phyloP scores from a whole-genome alignment of 345 rosid species.

The Euphorbia tirucalli region DNA sequence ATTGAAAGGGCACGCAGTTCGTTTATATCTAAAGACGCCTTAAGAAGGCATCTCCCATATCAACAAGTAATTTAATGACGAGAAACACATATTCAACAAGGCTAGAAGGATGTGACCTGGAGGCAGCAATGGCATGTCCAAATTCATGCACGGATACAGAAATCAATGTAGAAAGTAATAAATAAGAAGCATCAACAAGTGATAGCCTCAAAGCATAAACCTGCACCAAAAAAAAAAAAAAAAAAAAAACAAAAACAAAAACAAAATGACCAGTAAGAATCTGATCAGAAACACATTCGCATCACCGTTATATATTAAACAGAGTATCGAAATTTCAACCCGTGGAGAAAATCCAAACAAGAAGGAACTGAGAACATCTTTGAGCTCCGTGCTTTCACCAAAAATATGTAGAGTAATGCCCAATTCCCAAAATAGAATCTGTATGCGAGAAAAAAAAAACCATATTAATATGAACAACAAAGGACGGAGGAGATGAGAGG shows the following conservation, averaged over 20 bases:
- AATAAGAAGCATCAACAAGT: conserved; percentile 41
- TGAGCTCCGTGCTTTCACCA: conserved; percentile 5
- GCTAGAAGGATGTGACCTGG: conserved; percentile 47
- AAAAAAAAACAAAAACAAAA: neutral
- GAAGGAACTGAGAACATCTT: conserved; percentile 8
- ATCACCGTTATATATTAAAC: neutral
- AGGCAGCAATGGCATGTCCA: conserved; percentile 90
- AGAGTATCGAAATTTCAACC: conserved; percentile 1
- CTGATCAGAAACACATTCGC: neutral
- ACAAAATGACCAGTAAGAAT: neutral
- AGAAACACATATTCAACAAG: neutral
- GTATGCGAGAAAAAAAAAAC: conserved; percentile 9
- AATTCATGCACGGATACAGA: conserved; percentile 77
- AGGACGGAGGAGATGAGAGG: neutral
- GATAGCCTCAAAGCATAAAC: conserved; percentile 45
- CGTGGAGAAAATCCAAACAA: conserved; percentile 26
- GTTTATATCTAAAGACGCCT: neutral
- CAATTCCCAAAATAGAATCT: conserved; percentile 38
- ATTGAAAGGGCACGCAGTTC: neutral
- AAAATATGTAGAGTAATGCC: conserved; percentile 11
- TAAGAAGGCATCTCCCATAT: neutral
- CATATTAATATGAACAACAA: neutral
- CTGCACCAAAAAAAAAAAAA: conserved; percentile 19
- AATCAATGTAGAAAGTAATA: conserved; percentile 58
- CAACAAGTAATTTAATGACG: neutral